Conservation (phyloP, 495 filamentous ascomycete genomes). For the Oleoguttula mirabilis region DNA sequence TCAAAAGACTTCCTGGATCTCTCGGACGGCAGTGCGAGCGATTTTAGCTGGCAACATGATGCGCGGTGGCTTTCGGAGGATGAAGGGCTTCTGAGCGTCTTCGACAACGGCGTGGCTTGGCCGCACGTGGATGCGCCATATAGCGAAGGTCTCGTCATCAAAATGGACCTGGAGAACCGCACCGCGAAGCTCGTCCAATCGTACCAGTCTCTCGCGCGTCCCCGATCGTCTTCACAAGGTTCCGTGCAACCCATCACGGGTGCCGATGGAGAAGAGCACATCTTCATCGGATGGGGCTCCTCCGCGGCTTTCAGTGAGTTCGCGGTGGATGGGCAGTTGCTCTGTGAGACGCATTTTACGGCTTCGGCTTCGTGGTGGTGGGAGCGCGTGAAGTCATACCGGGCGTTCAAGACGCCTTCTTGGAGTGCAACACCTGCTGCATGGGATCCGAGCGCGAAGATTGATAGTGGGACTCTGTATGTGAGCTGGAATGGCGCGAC, state of each 20-base stretch:
- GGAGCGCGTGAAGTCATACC: conserved; percentile 18
- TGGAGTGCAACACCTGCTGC: conserved; percentile 7
- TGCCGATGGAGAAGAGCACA: conserved; percentile 19
- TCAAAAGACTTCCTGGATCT: conserved; percentile 20
- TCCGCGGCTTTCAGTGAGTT: conserved; percentile 17
- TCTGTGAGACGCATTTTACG: conserved; percentile 24
- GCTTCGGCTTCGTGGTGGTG: conserved; percentile 7
- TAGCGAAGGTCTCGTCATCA: conserved; percentile 17
- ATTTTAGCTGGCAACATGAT: conserved; percentile 25
- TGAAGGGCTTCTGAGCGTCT: conserved; percentile 17
- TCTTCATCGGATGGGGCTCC: conserved; percentile 20
- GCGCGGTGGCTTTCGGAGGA: conserved; percentile 22
- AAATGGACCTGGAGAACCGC: conserved; percentile 10
- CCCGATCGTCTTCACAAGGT: conserved; percentile 21
- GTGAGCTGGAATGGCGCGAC: conserved; percentile 23
- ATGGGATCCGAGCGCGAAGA: conserved; percentile 8
- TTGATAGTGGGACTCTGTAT: conserved; percentile 7
- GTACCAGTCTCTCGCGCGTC: conserved; percentile 14
- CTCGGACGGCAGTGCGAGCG: conserved; percentile 13
- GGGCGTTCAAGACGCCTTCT: conserved; percentile 13
- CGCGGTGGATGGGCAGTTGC: conserved; percentile 10
- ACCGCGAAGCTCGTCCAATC: conserved; percentile 5
- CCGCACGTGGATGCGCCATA: conserved; percentile 17
- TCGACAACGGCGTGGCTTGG: conserved; percentile 23
- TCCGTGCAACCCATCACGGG: conserved; percentile 18